Evolutionary conservation across 805 yeast genomes (phyloP).

Genomic region (Candida corydali): DNA sequence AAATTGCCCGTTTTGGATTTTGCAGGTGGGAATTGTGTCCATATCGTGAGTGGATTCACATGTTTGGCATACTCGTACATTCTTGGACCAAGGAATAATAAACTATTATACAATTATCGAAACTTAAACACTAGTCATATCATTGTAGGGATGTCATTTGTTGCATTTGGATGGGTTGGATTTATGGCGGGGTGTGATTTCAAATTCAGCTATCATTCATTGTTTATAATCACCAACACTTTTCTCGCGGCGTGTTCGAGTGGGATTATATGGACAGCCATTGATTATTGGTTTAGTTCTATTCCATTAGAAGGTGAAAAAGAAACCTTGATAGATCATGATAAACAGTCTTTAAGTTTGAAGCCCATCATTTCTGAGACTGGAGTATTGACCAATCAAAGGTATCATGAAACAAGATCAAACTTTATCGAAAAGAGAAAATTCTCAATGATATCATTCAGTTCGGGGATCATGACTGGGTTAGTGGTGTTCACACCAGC

Average conservation of each 20-base stretch:
- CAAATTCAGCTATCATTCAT: conserved; percentile 28
- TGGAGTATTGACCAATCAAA: conserved; percentile 14
- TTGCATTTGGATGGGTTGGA: conserved; percentile 39
- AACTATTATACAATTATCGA: conserved; percentile 31
- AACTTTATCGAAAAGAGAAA: conserved; percentile 20
- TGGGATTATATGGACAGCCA: conserved; percentile 32
- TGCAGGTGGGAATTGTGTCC: conserved; percentile 45
- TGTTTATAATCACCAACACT: conserved; percentile 30
- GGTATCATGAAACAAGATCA: conserved; percentile 15
- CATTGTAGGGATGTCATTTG: conserved; percentile 29
- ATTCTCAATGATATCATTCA: conserved; percentile 34
- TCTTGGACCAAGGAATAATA: conserved; percentile 40
- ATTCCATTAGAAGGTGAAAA: conserved; percentile 31
- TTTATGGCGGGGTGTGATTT: conserved; percentile 42
- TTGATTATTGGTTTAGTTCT: conserved; percentile 37
- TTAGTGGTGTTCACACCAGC: conserved; percentile 41
- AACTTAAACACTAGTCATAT: conserved; percentile 31
- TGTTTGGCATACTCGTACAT: conserved; percentile 40
- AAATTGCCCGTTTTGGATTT: conserved; percentile 38
- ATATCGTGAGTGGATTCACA: conserved; percentile 43
- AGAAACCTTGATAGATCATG: neutral
- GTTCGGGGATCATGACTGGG: conserved; percentile 39
- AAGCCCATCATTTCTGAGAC: conserved; percentile 13
- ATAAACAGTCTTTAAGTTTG: neutral
- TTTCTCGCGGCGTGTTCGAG: conserved; percentile 31